phyloP scores from a whole-genome alignment of 352 stramenopile species.

The Globisporangium abappressorium region DNA sequence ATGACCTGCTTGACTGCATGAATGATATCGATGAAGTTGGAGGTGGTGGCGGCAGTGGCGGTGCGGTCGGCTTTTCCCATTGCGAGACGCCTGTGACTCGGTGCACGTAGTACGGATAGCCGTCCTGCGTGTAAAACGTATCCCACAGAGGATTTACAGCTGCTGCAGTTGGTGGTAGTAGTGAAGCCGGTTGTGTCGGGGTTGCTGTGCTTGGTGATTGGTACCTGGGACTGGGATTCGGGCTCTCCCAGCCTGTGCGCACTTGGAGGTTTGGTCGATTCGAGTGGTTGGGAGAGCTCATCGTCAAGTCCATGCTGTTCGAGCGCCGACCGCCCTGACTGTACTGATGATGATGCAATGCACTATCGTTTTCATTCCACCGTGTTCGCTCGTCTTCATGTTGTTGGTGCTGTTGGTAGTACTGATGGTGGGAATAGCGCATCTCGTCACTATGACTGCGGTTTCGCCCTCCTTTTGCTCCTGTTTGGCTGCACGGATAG shows the following conservation, averaged over 20 bases:
- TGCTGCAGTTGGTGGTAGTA: not conserved
- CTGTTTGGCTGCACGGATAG: not conserved
- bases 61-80: constrained; percentile 56
- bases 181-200: not conserved
- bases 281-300: not conserved
- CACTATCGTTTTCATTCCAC: not conserved
- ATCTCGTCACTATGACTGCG: constrained; percentile 18
- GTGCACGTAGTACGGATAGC: constrained; percentile 82
- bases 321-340: not conserved
- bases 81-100: constrained; percentile 61
- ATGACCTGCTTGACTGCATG: not conserved
- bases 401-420: not conserved
- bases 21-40: not conserved
- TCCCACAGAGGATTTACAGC: constrained; percentile 39
- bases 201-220: not conserved
- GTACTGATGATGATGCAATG: not conserved
- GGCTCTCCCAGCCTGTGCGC: constrained; percentile 2
- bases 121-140: constrained; percentile 65
- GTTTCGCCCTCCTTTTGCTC: not conserved
- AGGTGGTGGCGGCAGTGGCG: not conserved
- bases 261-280: not conserved
- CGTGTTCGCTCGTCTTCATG: not conserved
- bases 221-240: not conserved
- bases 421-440: not conserved
- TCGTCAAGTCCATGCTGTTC: constrained; percentile 8